These are phyloP conservation scores for Talaromyces atroroseus DNA, from an alignment of 2,329 filamentous ascomycete species.

Conservation along the genomic window DNA sequence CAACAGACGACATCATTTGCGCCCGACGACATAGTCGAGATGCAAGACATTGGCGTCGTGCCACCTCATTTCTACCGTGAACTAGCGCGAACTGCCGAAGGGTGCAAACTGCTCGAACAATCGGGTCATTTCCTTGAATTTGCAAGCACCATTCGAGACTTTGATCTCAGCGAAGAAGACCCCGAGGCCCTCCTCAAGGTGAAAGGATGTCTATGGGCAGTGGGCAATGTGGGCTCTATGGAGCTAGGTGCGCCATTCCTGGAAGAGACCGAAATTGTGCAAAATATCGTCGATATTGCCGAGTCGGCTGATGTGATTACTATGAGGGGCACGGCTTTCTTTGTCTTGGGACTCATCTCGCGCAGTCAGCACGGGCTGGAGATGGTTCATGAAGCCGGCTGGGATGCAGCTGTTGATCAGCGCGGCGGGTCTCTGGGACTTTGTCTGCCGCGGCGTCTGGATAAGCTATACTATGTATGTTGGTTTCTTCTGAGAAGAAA, in stretches of 20 bases:
- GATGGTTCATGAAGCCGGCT: conserved; percentile 81
- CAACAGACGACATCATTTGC: conserved; percentile 35
- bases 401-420: conserved; percentile 84
- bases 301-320: conserved; percentile 86
- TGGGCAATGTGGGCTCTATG: conserved; percentile 97
- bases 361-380: conserved; percentile 87
- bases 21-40: conserved; percentile 55
- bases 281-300: conserved; percentile 81
- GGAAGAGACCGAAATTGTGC: conserved; percentile 82
- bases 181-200: conserved; percentile 82
- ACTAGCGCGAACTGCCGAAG: conserved; percentile 84
- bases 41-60: conserved; percentile 56
- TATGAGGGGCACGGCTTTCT: conserved; percentile 90
- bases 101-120: conserved; percentile 79
- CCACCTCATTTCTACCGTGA: conserved; percentile 98
- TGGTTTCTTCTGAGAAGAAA: background rate
- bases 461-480: conserved; percentile 49
- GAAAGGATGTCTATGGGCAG: conserved; percentile 95
- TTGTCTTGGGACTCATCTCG: conserved; percentile 87
- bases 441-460: conserved; percentile 75
- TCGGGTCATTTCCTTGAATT: conserved; percentile 98
- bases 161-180: conserved; percentile 79
- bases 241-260: conserved; percentile 92
- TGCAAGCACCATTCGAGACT: conserved; percentile 77
- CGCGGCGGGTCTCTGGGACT: conserved; percentile 80